Base-by-base conservation (phyloP, 176 grass and related monocot species). In the Pontederia crassipes region DNA sequence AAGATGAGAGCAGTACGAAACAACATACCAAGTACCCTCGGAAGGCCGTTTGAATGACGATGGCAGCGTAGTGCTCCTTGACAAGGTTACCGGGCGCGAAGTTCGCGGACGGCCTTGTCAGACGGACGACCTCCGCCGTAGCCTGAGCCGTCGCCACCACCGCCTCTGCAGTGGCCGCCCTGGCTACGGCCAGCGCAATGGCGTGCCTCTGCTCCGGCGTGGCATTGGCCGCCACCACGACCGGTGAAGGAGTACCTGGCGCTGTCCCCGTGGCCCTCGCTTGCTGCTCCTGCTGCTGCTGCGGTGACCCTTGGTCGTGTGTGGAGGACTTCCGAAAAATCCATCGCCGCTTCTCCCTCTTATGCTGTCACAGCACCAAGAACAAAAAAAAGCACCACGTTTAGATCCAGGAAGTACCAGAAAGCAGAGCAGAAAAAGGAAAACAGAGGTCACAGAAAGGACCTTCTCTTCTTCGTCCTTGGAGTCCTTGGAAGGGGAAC, bases 401-500 rank as follows among this genome's bases (percentile, higher is more conserved):
- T 29, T n/a, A 55, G 49, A 7, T 50, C 26, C 12, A 62, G 12
- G 58, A 12, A 18, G 57, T n/a, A 53, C 15, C 1, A 24, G 10
- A 49, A 7, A 45, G 8, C 63, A 69, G 14, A 29, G 2, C 60
- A 46, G 16, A n/a, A 49, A 40, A 45, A 27, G 11, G 16, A 26
- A 26, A 28, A 48, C 18, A 15, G 7, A 6, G 17, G 45, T 0
- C 8, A 12, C 18, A 72, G 1, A 0, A 47, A 8, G 2, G 47
- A 83, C 85, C 77, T 78, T 84, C 45, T 85, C 75, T 52, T 81
- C 61, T n/a, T 72, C 69, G 10, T 72, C 55, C 70, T 65, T 51
- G 17, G 88, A 77, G 17, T 96, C 92, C 72, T 91, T 96, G 62
- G 92, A 91, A 2, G 92, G 87, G 12, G 92, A 96, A 55, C 92